A percentile compares a stretch with the other conserved stretches of the same genome.
These are phyloP conservation scores for Colletotrichum orchidophilum DNA, from an alignment of 2,329 filamentous ascomycete genomes.

Conservation along the genomic window DNA sequence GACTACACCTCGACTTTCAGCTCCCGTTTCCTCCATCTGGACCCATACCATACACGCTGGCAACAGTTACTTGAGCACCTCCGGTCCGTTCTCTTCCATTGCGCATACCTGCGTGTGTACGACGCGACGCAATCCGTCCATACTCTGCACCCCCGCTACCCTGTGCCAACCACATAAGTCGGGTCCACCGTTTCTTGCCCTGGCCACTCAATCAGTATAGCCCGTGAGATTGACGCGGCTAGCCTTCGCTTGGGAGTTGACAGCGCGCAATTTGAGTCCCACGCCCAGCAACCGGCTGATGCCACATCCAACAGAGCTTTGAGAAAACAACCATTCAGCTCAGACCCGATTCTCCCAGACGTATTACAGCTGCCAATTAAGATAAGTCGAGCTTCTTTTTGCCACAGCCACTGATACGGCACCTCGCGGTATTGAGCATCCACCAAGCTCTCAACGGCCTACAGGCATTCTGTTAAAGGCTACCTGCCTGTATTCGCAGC, in stretches of 20 bases:
- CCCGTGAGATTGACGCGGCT: background rate
- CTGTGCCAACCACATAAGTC: background rate
- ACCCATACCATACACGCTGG: background rate
- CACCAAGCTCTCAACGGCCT: background rate
- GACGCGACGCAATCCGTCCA: background rate
- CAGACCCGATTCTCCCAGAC: conserved; percentile 3
- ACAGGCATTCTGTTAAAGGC: background rate
- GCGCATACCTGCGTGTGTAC: background rate
- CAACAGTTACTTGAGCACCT: background rate
- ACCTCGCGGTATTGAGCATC: background rate
- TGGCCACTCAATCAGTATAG: background rate
- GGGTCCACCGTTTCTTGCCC: no score
- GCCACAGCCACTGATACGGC: background rate
- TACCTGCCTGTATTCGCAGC: background rate
- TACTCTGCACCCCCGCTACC: background rate
- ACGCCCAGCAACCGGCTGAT: background rate
- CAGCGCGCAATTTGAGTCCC: background rate
- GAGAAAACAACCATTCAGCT: background rate
- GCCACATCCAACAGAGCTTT: background rate
- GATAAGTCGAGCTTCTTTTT: background rate
- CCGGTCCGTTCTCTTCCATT: background rate
- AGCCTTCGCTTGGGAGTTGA: conserved; percentile 11
- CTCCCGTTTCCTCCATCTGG: background rate
- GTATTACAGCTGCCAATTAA: background rate
- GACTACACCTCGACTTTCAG: background rate